Percentiles rank a stretch among this genome's conserved stretches.
phyloP scores from a whole-genome alignment of 768 basidiomycete genomes.

The Lactifluus volemus region DNA sequence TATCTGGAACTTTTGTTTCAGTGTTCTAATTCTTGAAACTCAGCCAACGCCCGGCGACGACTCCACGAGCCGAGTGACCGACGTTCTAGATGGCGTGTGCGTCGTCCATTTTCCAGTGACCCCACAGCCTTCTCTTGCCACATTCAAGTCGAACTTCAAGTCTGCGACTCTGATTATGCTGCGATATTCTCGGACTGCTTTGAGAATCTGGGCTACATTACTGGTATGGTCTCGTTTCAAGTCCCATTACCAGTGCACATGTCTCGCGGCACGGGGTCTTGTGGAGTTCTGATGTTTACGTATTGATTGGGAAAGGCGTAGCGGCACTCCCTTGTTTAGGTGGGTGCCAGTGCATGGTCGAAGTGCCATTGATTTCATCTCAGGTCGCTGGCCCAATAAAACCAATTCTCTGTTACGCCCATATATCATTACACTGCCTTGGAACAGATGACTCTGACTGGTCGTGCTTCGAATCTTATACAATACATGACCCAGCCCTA shows the following conservation, averaged over 20 bases:
- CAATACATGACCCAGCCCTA: too few species aligned
- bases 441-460: neutral
- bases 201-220: neutral
- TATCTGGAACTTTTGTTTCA: neutral
- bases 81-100: neutral
- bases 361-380: neutral
- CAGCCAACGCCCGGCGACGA: neutral
- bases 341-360: neutral
- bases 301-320: neutral
- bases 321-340: neutral
- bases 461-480: too few species aligned
- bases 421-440: neutral
- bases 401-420: neutral
- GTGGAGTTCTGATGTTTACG: neutral
- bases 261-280: neutral
- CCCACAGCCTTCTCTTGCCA: neutral
- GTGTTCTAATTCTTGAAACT: neutral
- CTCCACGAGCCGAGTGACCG: neutral
- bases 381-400: neutral
- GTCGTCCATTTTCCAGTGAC: neutral
- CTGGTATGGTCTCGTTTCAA: neutral
- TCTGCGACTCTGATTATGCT: neutral
- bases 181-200: neutral
- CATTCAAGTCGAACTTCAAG: neutral
- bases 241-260: neutral